Conservation (phyloP, 148 eudicot genomes). For the Arctostaphylos glauca region DNA sequence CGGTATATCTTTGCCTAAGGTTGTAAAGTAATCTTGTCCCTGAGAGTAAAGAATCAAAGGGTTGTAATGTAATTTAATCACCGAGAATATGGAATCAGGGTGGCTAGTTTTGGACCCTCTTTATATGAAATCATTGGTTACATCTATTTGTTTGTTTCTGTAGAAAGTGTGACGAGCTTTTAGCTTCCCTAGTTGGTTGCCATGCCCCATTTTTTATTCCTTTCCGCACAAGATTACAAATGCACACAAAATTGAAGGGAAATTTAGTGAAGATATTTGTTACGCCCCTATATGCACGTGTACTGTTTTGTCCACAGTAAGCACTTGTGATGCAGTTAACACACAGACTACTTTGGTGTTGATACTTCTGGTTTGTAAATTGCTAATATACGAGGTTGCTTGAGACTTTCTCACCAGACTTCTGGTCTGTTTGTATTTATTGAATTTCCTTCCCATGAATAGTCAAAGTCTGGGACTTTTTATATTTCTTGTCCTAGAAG, state of each 20-base stretch:
- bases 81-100: conserved; percentile 8
- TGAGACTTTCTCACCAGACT: neutral
- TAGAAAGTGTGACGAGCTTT: neutral
- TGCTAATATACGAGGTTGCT: neutral
- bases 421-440: neutral
- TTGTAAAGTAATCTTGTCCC: too few species aligned
- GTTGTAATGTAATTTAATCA: neutral
- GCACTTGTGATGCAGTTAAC: neutral
- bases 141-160: neutral
- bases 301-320: neutral
- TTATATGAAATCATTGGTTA: neutral
- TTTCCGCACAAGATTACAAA: neutral
- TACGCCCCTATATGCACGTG: neutral
- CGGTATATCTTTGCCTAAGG: neutral
- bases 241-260: neutral
- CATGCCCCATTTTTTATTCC: neutral
- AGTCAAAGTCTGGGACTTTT: neutral
- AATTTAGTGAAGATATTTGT: neutral
- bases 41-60: too few species aligned
- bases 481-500: neutral
- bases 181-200: neutral
- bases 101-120: neutral
- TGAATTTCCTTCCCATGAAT: neutral
- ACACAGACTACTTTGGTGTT: neutral
- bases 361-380: neutral